Evolutionary conservation across 805 yeast genomes (phyloP).

Genomic region (Candida insectalens): DNA sequence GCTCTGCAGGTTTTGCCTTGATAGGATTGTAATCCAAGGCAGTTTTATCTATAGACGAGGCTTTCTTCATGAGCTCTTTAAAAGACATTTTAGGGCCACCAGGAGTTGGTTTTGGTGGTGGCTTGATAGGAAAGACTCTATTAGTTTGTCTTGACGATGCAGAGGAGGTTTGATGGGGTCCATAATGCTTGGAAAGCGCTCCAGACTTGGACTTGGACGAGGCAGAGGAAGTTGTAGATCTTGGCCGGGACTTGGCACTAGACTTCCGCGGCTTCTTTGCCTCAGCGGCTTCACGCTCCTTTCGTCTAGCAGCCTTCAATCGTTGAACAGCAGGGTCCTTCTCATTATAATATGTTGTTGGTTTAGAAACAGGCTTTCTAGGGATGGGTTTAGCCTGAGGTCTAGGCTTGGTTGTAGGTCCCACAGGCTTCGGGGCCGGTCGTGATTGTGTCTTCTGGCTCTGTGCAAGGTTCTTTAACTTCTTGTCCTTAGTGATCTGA

Average conservation of each 20-base stretch:
- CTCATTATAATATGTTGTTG: too few relatives aligned
- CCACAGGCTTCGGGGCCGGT: too few relatives aligned
- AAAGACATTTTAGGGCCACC: conserved; percentile 43
- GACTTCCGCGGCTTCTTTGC: too few relatives aligned
- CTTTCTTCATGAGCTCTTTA: conserved; percentile 61
- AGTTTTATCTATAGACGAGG: conserved; percentile 45
- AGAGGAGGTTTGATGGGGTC: too few relatives aligned
- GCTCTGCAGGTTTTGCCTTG: conserved; percentile 4
- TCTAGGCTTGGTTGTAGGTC: too few relatives aligned
- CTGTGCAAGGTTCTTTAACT: too few relatives aligned
- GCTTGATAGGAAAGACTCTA: neutral
- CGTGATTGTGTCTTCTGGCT: neutral
- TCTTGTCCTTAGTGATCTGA: conserved; percentile 20
- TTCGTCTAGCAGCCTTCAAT: conserved; percentile 54
- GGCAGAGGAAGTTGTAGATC: neutral
- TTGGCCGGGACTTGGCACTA: too few relatives aligned
- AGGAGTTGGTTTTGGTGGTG: conserved; percentile 4
- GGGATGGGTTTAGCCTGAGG: too few relatives aligned
- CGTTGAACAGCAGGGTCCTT: conserved; percentile 66
- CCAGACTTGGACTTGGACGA: too few relatives aligned
- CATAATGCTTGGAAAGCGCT: too few relatives aligned
- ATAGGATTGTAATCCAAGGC: conserved; percentile 27
- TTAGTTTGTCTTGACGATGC: too few relatives aligned
- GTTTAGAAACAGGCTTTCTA: too few relatives aligned
- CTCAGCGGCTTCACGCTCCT: conserved; percentile 36